Conservation (phyloP, 345 rosid genomes). For the Eucalyptus virginea region DNA sequence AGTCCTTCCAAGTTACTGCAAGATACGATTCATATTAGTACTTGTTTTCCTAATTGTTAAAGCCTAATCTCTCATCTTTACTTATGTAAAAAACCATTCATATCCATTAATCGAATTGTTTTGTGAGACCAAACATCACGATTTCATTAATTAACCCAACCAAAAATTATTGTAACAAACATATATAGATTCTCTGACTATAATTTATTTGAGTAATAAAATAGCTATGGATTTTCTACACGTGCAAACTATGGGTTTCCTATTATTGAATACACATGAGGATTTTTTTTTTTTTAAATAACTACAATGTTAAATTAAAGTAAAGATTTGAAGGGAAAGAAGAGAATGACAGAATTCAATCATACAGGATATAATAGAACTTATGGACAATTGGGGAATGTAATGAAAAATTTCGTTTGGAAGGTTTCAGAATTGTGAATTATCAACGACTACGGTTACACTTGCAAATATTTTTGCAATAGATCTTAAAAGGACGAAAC, state of each 20-base stretch:
- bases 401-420: neutral
- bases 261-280: neutral
- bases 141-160: too few relatives aligned
- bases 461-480: neutral
- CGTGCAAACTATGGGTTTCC: too few relatives aligned
- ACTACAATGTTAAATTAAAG: neutral
- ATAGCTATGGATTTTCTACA: too few relatives aligned
- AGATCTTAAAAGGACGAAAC: neutral
- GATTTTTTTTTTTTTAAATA: neutral
- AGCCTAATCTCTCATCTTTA: too few relatives aligned
- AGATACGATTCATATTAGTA: too few relatives aligned
- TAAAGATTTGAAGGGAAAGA: neutral
- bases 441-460: neutral
- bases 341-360: neutral
- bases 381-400: neutral
- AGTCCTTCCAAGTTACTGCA: too few relatives aligned
- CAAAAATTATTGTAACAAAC: neutral
- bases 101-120: too few relatives aligned
- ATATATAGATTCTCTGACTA: neutral
- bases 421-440: neutral
- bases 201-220: neutral
- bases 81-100: too few relatives aligned
- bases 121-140: too few relatives aligned
- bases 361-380: neutral
- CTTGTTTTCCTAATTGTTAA: too few relatives aligned